These are phyloP conservation scores for Trichoderma oligosporum DNA, from an alignment of 2,329 filamentous ascomycete genomes.

Conservation along the genomic window DNA sequence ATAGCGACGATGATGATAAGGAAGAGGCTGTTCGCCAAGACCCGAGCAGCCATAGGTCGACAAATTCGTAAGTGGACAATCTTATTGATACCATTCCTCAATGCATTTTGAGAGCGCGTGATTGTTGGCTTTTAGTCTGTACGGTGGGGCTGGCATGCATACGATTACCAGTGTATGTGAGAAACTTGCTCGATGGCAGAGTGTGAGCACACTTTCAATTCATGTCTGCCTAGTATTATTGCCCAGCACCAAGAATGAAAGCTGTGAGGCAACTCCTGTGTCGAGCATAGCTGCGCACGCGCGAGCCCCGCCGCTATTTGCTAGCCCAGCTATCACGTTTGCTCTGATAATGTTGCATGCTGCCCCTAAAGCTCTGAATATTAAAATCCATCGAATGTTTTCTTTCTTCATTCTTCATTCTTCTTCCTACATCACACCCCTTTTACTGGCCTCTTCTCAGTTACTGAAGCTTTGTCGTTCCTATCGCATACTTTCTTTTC, in stretches of 20 bases:
- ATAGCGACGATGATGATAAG: conserved; percentile 88
- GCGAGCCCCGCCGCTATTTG: not conserved
- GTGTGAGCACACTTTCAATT: not conserved
- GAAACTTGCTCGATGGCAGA: not conserved
- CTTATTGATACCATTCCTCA: conserved; percentile 19
- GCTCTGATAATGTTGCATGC: not conserved
- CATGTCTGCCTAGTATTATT: not conserved
- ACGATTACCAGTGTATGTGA: not conserved
- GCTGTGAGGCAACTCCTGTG: not conserved
- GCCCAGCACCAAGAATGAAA: not conserved
- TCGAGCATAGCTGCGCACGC: not conserved
- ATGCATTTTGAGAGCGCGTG: not conserved
- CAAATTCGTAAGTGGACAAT: conserved; percentile 68
- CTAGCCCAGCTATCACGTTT: not conserved
- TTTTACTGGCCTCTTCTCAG: not conserved
- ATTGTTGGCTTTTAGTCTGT: not conserved
- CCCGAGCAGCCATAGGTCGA: conserved; percentile 67
- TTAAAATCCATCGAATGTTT: not conserved
- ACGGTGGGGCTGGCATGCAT: not conserved
- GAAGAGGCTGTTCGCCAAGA: conserved; percentile 68
- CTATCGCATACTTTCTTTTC: not conserved
- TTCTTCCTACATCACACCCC: too few species aligned
- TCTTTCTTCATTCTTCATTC: not conserved
- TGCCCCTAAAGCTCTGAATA: not conserved
- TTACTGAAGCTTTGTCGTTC: not conserved